These are phyloP conservation scores for Yamadazyma nakazawae DNA, from an alignment of 805 yeast species.

Conservation along the genomic window DNA sequence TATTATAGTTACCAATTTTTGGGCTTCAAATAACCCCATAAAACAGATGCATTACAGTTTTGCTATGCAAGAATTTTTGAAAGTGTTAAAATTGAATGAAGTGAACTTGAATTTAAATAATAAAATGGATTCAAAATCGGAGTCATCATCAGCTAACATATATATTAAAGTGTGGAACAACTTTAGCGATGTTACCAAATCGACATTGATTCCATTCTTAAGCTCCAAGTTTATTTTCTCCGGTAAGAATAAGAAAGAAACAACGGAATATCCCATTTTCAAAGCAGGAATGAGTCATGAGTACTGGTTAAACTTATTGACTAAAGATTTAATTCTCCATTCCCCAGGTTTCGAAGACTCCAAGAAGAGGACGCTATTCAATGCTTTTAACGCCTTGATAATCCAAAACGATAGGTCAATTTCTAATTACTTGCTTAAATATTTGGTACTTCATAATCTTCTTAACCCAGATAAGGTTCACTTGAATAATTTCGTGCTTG, in stretches of 20 bases:
- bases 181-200: constrained; percentile 62
- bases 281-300: constrained; percentile 52
- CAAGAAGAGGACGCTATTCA: constrained; percentile 13
- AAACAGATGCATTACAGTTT: constrained; percentile 80
- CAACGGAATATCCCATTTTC: constrained; percentile 62
- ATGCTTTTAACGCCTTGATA: constrained; percentile 59
- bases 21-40: constrained; percentile 86
- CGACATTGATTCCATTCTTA: constrained; percentile 72
- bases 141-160: constrained; percentile 16
- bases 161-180: constrained; percentile 51
- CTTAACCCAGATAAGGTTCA: constrained; percentile 41
- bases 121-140: neutral
- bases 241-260: constrained; percentile 10
- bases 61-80: constrained; percentile 83
- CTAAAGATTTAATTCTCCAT: constrained; percentile 61
- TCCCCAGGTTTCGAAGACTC: constrained; percentile 18
- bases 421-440: constrained; percentile 73
- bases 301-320: constrained; percentile 69
- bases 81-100: constrained; percentile 50
- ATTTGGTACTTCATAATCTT: constrained; percentile 63
- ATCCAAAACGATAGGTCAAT: constrained; percentile 68
- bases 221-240: constrained; percentile 71
- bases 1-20: constrained; percentile 75
- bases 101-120: constrained; percentile 16
- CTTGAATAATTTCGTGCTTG: constrained; percentile 48